Evolutionary conservation across 2,329 filamentous ascomycete genomes (phyloP), one percentile per base, ranked within the genome.

Genomic region (Cryphonectria naterciae): DNA sequence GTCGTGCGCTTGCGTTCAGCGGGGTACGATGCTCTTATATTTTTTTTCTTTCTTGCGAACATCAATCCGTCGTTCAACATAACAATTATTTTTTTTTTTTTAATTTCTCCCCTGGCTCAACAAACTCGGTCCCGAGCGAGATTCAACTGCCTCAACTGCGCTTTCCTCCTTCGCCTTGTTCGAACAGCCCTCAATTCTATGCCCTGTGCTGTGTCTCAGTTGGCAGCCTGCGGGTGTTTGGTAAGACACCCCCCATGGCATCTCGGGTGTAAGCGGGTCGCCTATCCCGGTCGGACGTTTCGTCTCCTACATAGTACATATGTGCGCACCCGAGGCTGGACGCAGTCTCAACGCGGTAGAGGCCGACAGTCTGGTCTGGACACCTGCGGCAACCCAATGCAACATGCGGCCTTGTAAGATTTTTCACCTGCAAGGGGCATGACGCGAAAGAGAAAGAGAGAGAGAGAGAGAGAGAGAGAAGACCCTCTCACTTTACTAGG

Each of bases 251-350:
- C 58, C 35, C 58, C 35, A n/a, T 61, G 35, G 19, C 17, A 39
- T 35, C 58, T 37, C 58, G 35, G 58, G 32, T 37, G 58, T 39
- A 39, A 39, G 32, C 32, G 32, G 58, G 58, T 61, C 58, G 58
- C 58, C 35, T 35, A 35, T 37, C n/a, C 46, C 35, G 58, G 58
- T n/a, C 58, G 58, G 58, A 61, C 58, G 58, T 61, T 61, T 61
- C 58, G 35, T 61, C 35, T 19, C 58, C 19, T 39, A 39, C 37
- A 10, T 11, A 11, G 10, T 39, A 11, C 11, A 32, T 19, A 39
- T 39, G 58, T 19, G 5, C 19, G 22, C 58, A 61, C 19, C 32
- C 32, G 58, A 39, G 35, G 15, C 28, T 58, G 25, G 25, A 17
- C 28, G 54, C 25, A 39, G 8, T 39, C 17, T 61, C 7, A 35